Percentiles rank a stretch among this genome's conserved stretches.
These are phyloP conservation scores for Hypomontagnella submonticulosa DNA, from an alignment of 495 filamentous ascomycete genomes.

Conservation along the genomic window DNA sequence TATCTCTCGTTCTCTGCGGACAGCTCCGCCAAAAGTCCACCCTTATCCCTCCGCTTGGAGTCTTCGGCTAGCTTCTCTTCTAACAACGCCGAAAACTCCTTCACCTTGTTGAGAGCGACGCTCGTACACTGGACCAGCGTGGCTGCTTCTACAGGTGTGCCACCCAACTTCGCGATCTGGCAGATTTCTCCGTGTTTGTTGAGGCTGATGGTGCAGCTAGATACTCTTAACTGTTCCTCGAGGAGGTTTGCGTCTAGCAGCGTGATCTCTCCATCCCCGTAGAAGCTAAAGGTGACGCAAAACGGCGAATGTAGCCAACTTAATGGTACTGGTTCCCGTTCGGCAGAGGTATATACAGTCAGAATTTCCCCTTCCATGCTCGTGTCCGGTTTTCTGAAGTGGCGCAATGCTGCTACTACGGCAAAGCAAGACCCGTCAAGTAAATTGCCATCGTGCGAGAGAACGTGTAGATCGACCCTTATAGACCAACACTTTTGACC, in stretches of 20 bases:
- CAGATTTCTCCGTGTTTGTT: conserved; percentile 93
- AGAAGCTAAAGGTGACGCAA: conserved; percentile 86
- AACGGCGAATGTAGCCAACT: conserved; percentile 91
- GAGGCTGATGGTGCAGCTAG: conserved; percentile 83
- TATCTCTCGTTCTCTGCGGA: conserved; percentile 84
- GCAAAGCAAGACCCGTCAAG: conserved; percentile 87
- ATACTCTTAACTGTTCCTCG: conserved; percentile 88
- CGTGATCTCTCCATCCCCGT: conserved; percentile 70
- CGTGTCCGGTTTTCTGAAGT: conserved; percentile 90
- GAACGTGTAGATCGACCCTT: conserved; percentile 87
- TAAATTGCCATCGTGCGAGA: conserved; percentile 88
- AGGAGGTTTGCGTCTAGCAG: conserved; percentile 80
- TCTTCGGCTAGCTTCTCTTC: conserved; percentile 80
- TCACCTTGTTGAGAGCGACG: conserved; percentile 78
- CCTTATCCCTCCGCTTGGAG: conserved; percentile 75
- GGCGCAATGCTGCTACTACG: conserved; percentile 84
- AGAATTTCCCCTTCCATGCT: conserved; percentile 83
- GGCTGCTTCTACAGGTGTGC: conserved; percentile 80
- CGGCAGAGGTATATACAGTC: conserved; percentile 81
- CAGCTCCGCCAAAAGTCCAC: conserved; percentile 79
- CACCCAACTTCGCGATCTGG: conserved; percentile 88
- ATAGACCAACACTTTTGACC: conserved; percentile 90
- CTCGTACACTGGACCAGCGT: conserved; percentile 74
- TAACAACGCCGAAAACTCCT: conserved; percentile 77
- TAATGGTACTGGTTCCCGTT: conserved; percentile 88